Evolutionary conservation across 2,329 filamentous ascomycete species (phyloP).

Genomic region (Diaporthe citri): DNA sequence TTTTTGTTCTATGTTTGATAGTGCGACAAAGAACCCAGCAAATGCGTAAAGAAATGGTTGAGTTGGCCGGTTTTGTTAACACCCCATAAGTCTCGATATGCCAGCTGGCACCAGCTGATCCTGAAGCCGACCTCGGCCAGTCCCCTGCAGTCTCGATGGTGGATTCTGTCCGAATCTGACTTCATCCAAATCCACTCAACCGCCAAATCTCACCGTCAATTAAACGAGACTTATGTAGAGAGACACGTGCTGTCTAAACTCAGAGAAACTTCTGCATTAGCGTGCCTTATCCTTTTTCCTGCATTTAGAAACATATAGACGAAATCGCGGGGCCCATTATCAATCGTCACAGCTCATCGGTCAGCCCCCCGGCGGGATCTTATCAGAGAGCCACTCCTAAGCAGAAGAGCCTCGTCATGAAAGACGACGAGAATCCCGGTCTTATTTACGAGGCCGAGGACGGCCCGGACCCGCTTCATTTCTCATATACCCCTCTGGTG

Average conservation of each 20-base stretch:
- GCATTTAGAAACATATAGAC: neutral
- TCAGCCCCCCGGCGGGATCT: neutral
- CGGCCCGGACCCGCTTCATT: constrained; percentile 11
- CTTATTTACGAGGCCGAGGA: constrained; percentile 38
- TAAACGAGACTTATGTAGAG: neutral
- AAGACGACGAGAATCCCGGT: constrained; percentile 33
- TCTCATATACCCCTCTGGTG: constrained; percentile 56
- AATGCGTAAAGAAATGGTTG: neutral
- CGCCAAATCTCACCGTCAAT: neutral
- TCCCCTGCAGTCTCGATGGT: neutral
- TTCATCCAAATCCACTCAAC: neutral
- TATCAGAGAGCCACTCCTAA: neutral
- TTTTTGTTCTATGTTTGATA: neutral
- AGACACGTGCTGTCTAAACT: neutral
- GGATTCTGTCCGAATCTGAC: neutral
- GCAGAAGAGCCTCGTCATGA: constrained; percentile 9
- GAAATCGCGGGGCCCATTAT: neutral
- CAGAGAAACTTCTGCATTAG: neutral
- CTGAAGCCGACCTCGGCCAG: constrained; percentile 1
- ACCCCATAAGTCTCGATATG: neutral
- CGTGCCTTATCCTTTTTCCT: neutral
- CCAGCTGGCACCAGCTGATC: constrained; percentile 23
- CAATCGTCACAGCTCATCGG: neutral
- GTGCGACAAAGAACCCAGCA: neutral
- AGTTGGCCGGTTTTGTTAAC: neutral